Conservation (phyloP, 768 basidiomycete species). For the Daedalea quercina region DNA sequence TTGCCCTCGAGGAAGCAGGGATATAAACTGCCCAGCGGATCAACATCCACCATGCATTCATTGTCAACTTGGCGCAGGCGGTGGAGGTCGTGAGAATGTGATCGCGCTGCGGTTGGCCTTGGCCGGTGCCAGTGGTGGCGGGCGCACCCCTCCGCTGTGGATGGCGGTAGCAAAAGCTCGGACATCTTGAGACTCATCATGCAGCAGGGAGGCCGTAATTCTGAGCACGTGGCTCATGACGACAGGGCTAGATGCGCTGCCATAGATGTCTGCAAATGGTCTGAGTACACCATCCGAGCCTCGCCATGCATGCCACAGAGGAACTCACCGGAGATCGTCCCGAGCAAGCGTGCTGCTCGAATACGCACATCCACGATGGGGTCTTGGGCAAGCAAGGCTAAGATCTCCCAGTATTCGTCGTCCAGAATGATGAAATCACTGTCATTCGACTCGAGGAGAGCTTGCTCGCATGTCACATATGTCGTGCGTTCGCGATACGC, state of each 20-base stretch:
- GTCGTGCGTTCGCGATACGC: conserved; percentile 31
- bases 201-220: conserved; percentile 40
- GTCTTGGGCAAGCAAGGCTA: conserved; percentile 57
- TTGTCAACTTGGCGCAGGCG: conserved; percentile 15
- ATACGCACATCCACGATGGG: conserved; percentile 80
- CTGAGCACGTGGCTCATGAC: conserved; percentile 7
- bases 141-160: background rate
- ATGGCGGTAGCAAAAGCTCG: conserved; percentile 43
- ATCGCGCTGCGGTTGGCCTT: conserved; percentile 11
- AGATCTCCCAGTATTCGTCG: conserved; percentile 45
- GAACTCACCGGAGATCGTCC: conserved; percentile 45
- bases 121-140: background rate
- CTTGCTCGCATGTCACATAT: conserved; percentile 69
- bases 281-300: background rate
- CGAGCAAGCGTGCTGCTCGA: conserved; percentile 70
- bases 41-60: background rate
- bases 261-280: conserved; percentile 10
- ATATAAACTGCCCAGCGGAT: background rate
- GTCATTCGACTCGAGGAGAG: conserved; percentile 37
- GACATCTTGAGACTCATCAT: conserved; percentile 56
- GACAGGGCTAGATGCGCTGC: conserved; percentile 3
- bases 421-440: conserved; percentile 31
- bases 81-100: conserved; percentile 25
- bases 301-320: background rate
- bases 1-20: background rate